Conservation (phyloP, 805 yeast species). For the Candida xiaguanensis region DNA sequence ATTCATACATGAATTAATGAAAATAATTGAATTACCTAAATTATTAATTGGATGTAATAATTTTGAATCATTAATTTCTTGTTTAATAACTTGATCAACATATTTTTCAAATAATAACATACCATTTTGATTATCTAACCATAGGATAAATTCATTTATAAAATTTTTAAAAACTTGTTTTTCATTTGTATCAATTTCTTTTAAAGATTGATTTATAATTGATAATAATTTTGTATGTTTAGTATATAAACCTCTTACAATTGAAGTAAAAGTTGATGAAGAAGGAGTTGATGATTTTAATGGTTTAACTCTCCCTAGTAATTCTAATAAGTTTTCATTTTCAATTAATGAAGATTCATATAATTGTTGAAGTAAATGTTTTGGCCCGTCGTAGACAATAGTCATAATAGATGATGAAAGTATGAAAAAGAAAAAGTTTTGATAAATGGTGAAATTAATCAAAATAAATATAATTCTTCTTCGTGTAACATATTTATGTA, state of each 20-base stretch:
- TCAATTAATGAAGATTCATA: constrained; percentile 6
- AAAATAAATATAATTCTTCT: not conserved
- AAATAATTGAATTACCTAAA: constrained; percentile 24
- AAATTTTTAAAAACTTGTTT: constrained; percentile 31
- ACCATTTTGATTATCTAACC: constrained; percentile 32
- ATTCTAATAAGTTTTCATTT: constrained; percentile 32
- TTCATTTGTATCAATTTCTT: constrained; percentile 17
- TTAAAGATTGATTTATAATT: constrained; percentile 14
- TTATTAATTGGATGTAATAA: constrained; percentile 25
- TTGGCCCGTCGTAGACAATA: not conserved
- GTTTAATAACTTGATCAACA: constrained; percentile 3
- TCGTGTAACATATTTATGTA: not conserved
- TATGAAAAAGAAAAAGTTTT: not conserved
- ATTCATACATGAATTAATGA: constrained; percentile 20
- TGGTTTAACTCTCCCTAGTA: constrained; percentile 32
- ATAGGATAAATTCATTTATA: constrained; percentile 35
- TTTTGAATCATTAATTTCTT: constrained; percentile 9
- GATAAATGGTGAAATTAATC: not conserved
- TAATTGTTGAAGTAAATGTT: constrained; percentile 5
- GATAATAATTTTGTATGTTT: constrained; percentile 28
- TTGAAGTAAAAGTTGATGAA: constrained; percentile 21
- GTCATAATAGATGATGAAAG: not conserved
- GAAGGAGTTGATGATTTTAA: constrained; percentile 19
- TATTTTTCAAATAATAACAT: constrained; percentile 33
- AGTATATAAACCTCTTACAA: constrained; percentile 39